Conservation (phyloP, 176 grass and related monocot genomes). For the Alopecurus myosuroides region DNA sequence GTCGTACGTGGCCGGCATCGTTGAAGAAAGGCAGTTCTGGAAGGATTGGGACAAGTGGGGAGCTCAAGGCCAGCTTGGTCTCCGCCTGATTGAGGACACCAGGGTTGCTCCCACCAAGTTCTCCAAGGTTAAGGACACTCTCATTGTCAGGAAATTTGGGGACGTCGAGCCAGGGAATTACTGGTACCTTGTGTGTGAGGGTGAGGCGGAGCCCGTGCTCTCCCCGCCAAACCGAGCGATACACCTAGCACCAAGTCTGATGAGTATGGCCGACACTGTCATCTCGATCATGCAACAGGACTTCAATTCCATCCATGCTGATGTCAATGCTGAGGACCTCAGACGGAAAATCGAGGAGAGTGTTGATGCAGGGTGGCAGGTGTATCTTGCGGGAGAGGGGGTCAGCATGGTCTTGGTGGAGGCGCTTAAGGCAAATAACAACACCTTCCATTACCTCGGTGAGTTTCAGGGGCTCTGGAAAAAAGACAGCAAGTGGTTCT, state of each 20-base stretch:
- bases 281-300: conserved; percentile 49
- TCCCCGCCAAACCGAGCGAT: conserved; percentile 11
- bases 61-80: conserved; percentile 50
- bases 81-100: conserved; percentile 56
- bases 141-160: conserved; percentile 76
- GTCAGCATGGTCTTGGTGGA: conserved; percentile 32
- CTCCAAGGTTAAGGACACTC: conserved; percentile 40
- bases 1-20: conserved; percentile 30
- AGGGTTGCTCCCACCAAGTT: conserved; percentile 47
- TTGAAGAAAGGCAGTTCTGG: conserved; percentile 70
- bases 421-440: conserved; percentile 36
- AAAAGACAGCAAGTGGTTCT: conserved; percentile 58
- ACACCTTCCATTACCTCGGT: conserved; percentile 41
- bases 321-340: conserved; percentile 18
- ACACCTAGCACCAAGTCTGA: conserved; percentile 49
- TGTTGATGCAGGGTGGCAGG: conserved; percentile 39
- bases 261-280: conserved; percentile 52
- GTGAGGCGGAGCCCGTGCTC: conserved; percentile 33
- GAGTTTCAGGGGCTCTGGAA: conserved; percentile 67
- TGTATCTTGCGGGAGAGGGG: conserved; percentile 42
- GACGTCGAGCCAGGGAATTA: conserved; percentile 79
- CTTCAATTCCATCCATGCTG: conserved; percentile 52
- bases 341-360: conserved; percentile 23
- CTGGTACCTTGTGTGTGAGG: conserved; percentile 56
- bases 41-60: conserved; percentile 62